These are phyloP conservation scores for Dactylellina drechsleri DNA, from an alignment of 2,329 filamentous ascomycete species.

Conservation along the genomic window DNA sequence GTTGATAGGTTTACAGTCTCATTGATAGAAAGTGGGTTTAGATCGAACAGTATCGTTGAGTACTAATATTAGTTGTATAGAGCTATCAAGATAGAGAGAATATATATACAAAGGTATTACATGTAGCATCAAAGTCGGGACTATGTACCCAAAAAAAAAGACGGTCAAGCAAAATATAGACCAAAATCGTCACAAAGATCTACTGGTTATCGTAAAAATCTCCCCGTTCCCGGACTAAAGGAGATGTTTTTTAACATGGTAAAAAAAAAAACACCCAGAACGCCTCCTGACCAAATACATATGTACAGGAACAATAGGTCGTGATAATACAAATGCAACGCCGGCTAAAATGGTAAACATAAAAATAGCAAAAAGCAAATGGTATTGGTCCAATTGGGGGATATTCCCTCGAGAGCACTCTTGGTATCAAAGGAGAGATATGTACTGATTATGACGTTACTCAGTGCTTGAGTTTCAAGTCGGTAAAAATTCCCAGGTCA, in stretches of 20 bases:
- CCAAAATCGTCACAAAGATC: not conserved
- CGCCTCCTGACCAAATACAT: constrained; percentile 18
- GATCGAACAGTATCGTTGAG: not conserved
- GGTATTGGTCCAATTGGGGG: not conserved
- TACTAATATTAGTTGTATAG: not conserved
- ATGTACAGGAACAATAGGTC: constrained; percentile 30
- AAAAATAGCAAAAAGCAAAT: not conserved
- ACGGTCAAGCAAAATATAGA: not conserved
- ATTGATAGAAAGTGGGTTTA: no score
- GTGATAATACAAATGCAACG: constrained; percentile 24
- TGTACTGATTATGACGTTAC: not conserved
- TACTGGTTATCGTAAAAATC: constrained; percentile 2
- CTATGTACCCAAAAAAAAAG: constrained; percentile 11
- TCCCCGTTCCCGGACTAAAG: not conserved
- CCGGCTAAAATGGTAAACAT: constrained; percentile 37
- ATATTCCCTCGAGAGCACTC: not conserved
- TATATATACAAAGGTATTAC: constrained; percentile 26
- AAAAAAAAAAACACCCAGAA: constrained; percentile 29
- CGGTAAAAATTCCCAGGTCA: constrained; percentile 42
- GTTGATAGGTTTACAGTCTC: no score
- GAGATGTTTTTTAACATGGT: not conserved
- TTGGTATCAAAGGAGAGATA: not conserved
- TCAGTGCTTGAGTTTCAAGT: constrained; percentile 43
- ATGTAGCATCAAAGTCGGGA: constrained; percentile 6
- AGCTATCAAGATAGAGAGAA: not conserved